Evolutionary conservation across 2,329 filamentous ascomycete species (phyloP), one percentile per base, ranked within the genome.

Genomic region (Xylaria sp.): DNA sequence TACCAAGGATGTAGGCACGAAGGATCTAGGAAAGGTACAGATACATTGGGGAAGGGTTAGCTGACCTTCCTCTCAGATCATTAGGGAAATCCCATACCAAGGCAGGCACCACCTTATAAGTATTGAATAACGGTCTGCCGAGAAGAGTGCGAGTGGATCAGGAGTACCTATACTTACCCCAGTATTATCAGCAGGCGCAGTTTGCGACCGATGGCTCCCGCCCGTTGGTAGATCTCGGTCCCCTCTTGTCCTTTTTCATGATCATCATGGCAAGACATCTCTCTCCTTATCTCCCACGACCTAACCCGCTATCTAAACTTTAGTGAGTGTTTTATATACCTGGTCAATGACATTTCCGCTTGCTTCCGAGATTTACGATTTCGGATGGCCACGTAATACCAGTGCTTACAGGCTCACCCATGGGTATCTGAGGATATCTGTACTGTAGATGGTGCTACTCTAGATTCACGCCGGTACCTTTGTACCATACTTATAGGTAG

Each of bases 101-200:
- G 29, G 13, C 18, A 23, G 6, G 48, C 40, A 40, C n/a, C 9
- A 21, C 32, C 25, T 18, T 50, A n/a, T n/a, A n/a, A n/a, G n/a
- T n/a, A 10, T 6, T 35, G 50, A 9, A 21, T 51, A 25, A 47
- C 35, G 50, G 32, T 47, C 32, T 18, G 25, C n/a, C 44, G 23
- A 37, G 60, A 29, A 57, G 48, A 40, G 62, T 69, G 62, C 65
- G 66, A 21, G 62, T 65, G 66, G 66, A 51, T 40, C 32, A 27
- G 6, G 21, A 60, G 21, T 51, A 21, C n/a, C 51, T 55, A 21
- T 55, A 55, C n/a, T 53, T 42, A n/a, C 35, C 40, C 59, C 54
- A 53, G 55, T 40, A 50, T 62, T 65, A 64, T 63, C 23, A 27
- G 23, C 51, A 70, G 53, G 62, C 68, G 68, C 65, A 62, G 68